These are phyloP conservation scores for Tuber indicum DNA, from an alignment of 495 filamentous ascomycete species.

Conservation along the genomic window DNA sequence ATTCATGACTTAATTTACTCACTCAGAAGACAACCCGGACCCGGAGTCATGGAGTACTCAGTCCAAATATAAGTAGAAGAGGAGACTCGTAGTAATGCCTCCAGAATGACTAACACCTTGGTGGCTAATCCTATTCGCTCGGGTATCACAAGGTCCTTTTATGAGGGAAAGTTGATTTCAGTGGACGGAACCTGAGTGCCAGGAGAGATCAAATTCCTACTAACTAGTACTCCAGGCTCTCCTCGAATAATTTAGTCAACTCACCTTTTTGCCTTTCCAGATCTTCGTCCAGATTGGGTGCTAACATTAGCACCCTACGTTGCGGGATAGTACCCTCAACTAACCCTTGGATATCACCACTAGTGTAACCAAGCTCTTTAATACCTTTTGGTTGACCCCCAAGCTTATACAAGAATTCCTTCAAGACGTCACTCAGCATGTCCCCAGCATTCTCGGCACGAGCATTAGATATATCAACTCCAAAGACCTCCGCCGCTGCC, in stretches of 20 bases:
- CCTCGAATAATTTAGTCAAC: slow-evolving; percentile 57
- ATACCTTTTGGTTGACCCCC: slow-evolving; percentile 87
- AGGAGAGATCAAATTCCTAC: neutral
- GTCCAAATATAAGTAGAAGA: neutral
- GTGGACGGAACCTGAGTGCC: neutral
- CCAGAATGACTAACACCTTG: neutral
- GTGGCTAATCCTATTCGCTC: neutral
- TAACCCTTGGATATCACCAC: slow-evolving; percentile 64
- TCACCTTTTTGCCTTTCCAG: slow-evolving; percentile 60
- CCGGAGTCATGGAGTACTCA: neutral
- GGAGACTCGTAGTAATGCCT: neutral
- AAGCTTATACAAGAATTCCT: slow-evolving; percentile 68
- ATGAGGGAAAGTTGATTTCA: neutral
- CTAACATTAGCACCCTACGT: slow-evolving; percentile 80
- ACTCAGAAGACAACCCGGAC: neutral
- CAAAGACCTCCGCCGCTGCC: slow-evolving; percentile 80
- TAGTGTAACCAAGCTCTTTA: slow-evolving; percentile 71
- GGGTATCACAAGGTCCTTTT: neutral
- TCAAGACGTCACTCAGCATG: slow-evolving; percentile 72
- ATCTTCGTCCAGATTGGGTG: slow-evolving; percentile 68
- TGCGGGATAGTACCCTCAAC: slow-evolving; percentile 95
- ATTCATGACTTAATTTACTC: neutral
- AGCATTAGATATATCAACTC: slow-evolving; percentile 77
- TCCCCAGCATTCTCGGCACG: slow-evolving; percentile 82
- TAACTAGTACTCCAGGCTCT: slow-evolving; percentile 56